These are phyloP conservation scores for Fomitopsis pinicola DNA, from an alignment of 1,284 basidiomycete species.

Conservation along the genomic window DNA sequence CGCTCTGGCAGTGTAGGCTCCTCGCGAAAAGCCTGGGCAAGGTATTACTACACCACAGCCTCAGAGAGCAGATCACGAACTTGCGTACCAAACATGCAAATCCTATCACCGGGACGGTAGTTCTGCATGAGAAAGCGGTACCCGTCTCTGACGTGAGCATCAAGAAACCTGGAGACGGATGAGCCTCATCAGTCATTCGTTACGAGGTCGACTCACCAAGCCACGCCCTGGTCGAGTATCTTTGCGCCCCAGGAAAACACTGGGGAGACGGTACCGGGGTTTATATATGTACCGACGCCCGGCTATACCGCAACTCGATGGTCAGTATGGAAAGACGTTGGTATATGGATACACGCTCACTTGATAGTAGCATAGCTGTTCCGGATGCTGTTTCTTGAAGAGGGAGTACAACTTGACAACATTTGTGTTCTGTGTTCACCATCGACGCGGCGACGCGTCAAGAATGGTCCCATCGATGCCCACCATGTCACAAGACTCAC, in stretches of 20 bases:
- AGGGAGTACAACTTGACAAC: conserved; percentile 37
- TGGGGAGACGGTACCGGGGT: conserved; percentile 33
- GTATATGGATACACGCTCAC: conserved; percentile 10
- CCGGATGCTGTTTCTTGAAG: conserved; percentile 32
- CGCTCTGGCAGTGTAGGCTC: conserved; percentile 47
- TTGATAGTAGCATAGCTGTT: conserved; percentile 41
- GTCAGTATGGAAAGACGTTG: neutral
- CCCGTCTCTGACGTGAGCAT: conserved; percentile 52
- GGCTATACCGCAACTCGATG: conserved; percentile 9
- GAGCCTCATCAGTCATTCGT: neutral
- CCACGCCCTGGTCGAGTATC: conserved; percentile 42
- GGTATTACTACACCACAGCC: conserved; percentile 17
- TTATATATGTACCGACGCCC: conserved; percentile 49
- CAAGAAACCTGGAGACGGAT: conserved; percentile 32
- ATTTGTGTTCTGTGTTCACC: conserved; percentile 31
- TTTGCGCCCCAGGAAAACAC: conserved; percentile 36
- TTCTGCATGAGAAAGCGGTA: conserved; percentile 67
- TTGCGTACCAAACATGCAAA: conserved; percentile 48
- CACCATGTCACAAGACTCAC: conserved; percentile 14
- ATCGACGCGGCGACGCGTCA: neutral
- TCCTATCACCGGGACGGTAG: conserved; percentile 44
- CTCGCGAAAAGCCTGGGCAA: conserved; percentile 32
- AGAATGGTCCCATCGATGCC: neutral
- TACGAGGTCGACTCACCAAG: conserved; percentile 31
- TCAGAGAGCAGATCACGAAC: neutral